phyloP scores from a whole-genome alignment of 2,329 filamentous ascomycete species.

The Plenodomus lindquistii region DNA sequence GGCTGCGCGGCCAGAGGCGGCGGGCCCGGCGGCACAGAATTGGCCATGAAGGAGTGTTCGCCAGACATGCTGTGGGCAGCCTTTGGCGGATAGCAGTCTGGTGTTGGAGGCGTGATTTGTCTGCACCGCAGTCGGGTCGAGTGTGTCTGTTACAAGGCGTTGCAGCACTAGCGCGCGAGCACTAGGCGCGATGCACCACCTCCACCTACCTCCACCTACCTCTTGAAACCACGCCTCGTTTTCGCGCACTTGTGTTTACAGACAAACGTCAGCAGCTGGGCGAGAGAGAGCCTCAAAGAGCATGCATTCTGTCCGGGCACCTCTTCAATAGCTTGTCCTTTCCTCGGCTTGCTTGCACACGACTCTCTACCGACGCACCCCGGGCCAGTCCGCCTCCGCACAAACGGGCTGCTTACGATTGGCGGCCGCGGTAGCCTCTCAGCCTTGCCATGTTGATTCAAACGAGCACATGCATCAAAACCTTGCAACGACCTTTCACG shows the following conservation, averaged over 20 bases:
- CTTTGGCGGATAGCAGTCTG: constrained; percentile 13
- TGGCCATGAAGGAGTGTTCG: constrained; percentile 47
- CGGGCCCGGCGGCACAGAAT: constrained; percentile 29
- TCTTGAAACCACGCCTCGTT: no score
- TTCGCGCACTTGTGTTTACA: no score
- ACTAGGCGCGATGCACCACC: not conserved
- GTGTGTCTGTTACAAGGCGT: not conserved
- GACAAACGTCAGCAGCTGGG: no score
- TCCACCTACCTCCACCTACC: no score
- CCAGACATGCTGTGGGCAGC: constrained; percentile 34
- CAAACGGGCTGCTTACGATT: constrained; percentile 6
- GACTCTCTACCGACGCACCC: not conserved
- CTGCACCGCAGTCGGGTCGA: constrained; percentile 1
- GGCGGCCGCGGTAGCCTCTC: constrained; percentile 3
- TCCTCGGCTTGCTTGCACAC: not conserved
- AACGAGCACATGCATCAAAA: not conserved
- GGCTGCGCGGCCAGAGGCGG: constrained; percentile 39
- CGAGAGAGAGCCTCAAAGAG: no score
- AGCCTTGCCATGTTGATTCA: not conserved
- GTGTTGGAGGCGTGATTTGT: constrained; percentile 21
- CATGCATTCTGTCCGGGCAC: no score
- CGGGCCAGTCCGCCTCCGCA: constrained; percentile 3
- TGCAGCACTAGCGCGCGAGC: not conserved
- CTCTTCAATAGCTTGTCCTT: not conserved
- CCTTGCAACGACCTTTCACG: not conserved